Percentiles rank a stretch among this genome's conserved stretches.
phyloP scores from a whole-genome alignment of 176 grass and related monocot genomes.

The Bonia amplexicaulis region DNA sequence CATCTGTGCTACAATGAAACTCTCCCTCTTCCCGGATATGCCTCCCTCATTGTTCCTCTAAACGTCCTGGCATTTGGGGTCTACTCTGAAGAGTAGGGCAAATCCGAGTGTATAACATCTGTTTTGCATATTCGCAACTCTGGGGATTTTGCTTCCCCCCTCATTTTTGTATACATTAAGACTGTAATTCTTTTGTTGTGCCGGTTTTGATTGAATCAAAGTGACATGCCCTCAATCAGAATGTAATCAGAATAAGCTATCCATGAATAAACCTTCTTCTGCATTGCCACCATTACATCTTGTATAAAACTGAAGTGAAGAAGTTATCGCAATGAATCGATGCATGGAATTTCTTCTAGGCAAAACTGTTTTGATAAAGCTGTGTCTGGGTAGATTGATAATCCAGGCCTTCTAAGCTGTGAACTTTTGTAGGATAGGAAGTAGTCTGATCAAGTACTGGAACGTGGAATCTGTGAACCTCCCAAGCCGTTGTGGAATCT shows the following conservation, averaged over 20 bases:
- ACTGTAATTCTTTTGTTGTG: slow-evolving; percentile 36
- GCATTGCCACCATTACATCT: not conserved
- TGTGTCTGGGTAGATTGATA: not conserved
- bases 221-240: not conserved
- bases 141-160: slow-evolving; percentile 21
- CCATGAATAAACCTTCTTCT: slow-evolving; percentile 23
- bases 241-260: slow-evolving; percentile 33
- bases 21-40: not conserved
- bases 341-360: not conserved
- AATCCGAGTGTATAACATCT: slow-evolving; percentile 28
- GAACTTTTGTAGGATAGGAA: not conserved
- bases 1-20: not conserved
- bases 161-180: slow-evolving; percentile 50
- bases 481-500: slow-evolving; percentile 10
- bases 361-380: not conserved
- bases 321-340: not conserved
- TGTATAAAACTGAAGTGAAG: not conserved
- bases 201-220: slow-evolving; percentile 30
- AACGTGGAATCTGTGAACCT: slow-evolving; percentile 29
- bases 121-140: slow-evolving; percentile 23
- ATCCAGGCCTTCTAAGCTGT: not conserved
- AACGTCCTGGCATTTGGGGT: slow-evolving; percentile 18
- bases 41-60: not conserved
- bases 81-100: slow-evolving; percentile 9
- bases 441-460: not conserved